A percentile compares a stretch with the other conserved stretches of the same genome.
Conservation (phyloP, 2,329 filamentous ascomycete species). For the Byssochlamys sp. region DNA sequence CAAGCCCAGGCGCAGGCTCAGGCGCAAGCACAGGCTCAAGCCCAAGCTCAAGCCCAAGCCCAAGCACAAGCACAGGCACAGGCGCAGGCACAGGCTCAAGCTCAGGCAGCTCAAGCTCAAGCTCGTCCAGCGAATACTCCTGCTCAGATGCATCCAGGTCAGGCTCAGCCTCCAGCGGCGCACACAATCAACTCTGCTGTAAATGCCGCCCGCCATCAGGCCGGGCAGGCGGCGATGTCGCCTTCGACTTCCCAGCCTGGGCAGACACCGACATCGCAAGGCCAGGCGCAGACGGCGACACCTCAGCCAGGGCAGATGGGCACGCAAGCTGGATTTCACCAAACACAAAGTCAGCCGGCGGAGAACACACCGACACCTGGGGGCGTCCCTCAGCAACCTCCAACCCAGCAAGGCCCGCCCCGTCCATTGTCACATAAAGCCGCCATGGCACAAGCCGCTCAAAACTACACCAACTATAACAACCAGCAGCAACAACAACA, state of each 20-base stretch:
- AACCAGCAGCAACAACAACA: conserved; percentile 20
- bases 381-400: conserved; percentile 18
- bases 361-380: conserved; percentile 25
- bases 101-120: conserved; percentile 3
- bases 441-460: conserved; percentile 37
- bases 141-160: conserved; percentile 23
- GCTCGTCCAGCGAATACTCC: conserved; percentile 15
- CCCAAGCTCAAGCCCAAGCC: conserved; percentile 6
- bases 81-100: neutral
- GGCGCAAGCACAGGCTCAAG: too few relatives aligned
- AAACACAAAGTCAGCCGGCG: conserved; percentile 15
- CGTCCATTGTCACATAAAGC: conserved; percentile 37
- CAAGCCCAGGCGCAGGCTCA: conserved; percentile 2
- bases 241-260: conserved; percentile 25
- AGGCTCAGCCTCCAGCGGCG: conserved; percentile 29
- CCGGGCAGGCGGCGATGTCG: conserved; percentile 27
- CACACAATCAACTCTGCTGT: conserved; percentile 43
- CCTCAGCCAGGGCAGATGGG: conserved; percentile 10
- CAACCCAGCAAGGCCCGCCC: conserved; percentile 27
- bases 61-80: too few relatives aligned
- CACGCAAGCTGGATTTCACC: conserved; percentile 6
- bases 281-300: conserved; percentile 16
- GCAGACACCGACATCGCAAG: conserved; percentile 21
- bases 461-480: conserved; percentile 30
- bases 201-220: conserved; percentile 34